These are phyloP conservation scores for Piloderma croceum DNA, from an alignment of 768 basidiomycete species.

Conservation along the genomic window DNA sequence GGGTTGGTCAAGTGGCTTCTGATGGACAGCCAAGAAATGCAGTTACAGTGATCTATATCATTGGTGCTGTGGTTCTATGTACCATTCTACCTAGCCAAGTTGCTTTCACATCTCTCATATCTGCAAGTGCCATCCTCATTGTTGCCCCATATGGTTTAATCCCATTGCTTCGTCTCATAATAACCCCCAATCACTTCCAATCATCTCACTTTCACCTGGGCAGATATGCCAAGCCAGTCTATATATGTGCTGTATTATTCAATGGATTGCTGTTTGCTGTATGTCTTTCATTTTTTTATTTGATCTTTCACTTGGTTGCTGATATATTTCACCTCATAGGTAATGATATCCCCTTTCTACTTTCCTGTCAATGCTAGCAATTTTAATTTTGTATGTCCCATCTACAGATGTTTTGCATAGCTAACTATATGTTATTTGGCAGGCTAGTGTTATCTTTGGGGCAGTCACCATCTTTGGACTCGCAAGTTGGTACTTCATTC, in stretches of 20 bases:
- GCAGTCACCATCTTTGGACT: constrained; percentile 73
- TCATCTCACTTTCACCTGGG: constrained; percentile 85
- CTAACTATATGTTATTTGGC: constrained; percentile 1
- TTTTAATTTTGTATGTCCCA: constrained; percentile 76
- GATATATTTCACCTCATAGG: no score
- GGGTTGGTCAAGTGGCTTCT: constrained; percentile 73
- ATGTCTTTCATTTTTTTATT: constrained; percentile 23
- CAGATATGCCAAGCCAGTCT: constrained; percentile 59
- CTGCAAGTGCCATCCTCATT: constrained; percentile 79
- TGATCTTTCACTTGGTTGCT: no score
- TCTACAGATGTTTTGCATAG: no score
- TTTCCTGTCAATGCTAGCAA: constrained; percentile 73
- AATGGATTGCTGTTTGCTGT: constrained; percentile 72
- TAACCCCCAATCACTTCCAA: constrained; percentile 68
- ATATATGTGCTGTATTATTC: constrained; percentile 61
- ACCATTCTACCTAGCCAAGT: constrained; percentile 88
- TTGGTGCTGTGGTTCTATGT: no score
- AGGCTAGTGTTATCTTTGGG: constrained; percentile 78
- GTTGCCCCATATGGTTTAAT: constrained; percentile 87
- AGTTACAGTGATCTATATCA: constrained; percentile 80
- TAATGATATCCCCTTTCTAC: constrained; percentile 80
- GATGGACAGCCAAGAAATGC: constrained; percentile 78
- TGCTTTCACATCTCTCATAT: constrained; percentile 86
- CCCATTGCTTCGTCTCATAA: constrained; percentile 64
- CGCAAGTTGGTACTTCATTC: constrained; percentile 72